phyloP scores from a whole-genome alignment of 2,329 filamentous ascomycete species.

The Laburnicola sp. region DNA sequence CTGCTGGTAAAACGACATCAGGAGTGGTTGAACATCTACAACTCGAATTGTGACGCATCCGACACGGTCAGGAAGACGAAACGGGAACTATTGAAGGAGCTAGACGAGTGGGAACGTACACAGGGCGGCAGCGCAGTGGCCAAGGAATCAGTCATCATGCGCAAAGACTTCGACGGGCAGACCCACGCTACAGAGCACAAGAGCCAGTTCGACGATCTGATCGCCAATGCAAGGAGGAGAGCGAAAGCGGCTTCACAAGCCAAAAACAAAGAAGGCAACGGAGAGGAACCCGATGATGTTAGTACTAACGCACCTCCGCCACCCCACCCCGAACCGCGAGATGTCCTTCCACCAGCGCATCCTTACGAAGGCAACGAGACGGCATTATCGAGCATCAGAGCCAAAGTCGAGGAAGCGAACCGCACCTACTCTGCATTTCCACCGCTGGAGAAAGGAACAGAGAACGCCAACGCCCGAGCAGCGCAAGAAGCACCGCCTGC shows the following conservation, averaged over 20 bases:
- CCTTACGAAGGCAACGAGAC: slow-evolving; percentile 31
- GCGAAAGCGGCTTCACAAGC: slow-evolving; percentile 33
- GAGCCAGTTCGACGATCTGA: slow-evolving; percentile 75
- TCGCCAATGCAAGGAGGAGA: slow-evolving; percentile 70
- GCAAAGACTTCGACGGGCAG: slow-evolving; percentile 83
- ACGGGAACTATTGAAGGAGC: slow-evolving; percentile 71
- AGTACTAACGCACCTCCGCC: slow-evolving; percentile 1
- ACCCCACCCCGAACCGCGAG: background rate
- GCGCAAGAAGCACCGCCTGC: background rate
- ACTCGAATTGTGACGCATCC: slow-evolving; percentile 90
- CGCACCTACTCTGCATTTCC: slow-evolving; percentile 10
- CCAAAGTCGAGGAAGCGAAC: slow-evolving; percentile 28
- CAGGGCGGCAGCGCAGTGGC: slow-evolving; percentile 62
- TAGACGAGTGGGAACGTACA: slow-evolving; percentile 85
- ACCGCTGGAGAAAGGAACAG: slow-evolving; percentile 12
- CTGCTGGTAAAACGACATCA: slow-evolving; percentile 79
- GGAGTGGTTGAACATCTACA: slow-evolving; percentile 95
- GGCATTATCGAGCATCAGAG: slow-evolving; percentile 24
- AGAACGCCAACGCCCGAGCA: background rate
- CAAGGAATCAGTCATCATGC: slow-evolving; percentile 61
- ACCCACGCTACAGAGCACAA: slow-evolving; percentile 76
- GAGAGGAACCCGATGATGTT: background rate
- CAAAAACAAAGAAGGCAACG: slow-evolving; percentile 11
- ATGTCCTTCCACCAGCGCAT: slow-evolving; percentile 3
- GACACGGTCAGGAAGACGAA: slow-evolving; percentile 65